Conservation (phyloP, 2,329 filamentous ascomycete species). For the Cladorrhinum sp. region DNA sequence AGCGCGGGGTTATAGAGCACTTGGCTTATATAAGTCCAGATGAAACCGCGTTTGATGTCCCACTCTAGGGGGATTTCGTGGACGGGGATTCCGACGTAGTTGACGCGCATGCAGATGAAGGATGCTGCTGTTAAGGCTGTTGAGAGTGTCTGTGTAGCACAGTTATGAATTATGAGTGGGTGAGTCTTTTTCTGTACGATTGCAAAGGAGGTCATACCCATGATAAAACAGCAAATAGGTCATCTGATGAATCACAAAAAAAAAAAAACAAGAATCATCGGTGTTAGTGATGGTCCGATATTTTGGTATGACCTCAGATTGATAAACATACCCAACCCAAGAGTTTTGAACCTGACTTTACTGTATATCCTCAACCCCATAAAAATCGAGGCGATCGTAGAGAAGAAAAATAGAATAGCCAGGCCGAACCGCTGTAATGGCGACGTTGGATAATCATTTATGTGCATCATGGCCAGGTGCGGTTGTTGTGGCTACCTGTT, state of each 20-base stretch:
- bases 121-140: constrained; percentile 2
- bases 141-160: not conserved
- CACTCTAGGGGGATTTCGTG: not conserved
- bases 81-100: constrained; percentile 7
- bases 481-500: not conserved
- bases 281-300: not conserved
- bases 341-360: not conserved
- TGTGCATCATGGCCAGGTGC: not conserved
- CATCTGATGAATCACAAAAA: not conserved
- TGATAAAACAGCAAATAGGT: constrained; percentile 4
- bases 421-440: constrained; percentile 11
- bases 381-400: constrained; percentile 2
- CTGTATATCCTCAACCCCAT: constrained; percentile 10
- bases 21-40: not conserved
- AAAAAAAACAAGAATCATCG: not conserved
- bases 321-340: constrained; percentile 5
- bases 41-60: not conserved
- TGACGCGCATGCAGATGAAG: not conserved
- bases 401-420: constrained; percentile 12
- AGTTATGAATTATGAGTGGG: not conserved
- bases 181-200: not conserved
- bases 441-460: not conserved
- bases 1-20: constrained; percentile 34
- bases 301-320: not conserved
- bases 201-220: no score